Evolutionary conservation across 331 rosid species (phyloP), one percentile per base, ranked within the genome.

Genomic region (Rosa hybrid): DNA sequence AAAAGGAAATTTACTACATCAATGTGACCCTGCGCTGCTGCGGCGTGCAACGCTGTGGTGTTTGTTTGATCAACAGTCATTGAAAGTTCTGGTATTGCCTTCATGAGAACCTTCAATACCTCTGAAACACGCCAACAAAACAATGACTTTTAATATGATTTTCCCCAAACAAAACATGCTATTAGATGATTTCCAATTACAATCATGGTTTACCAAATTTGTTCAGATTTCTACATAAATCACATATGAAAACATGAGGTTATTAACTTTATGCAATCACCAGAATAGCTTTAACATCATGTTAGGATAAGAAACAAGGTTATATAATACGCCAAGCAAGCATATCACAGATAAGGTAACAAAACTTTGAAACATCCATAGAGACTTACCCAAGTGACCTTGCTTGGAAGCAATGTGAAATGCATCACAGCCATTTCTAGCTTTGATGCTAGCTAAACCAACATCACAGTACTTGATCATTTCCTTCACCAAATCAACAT

Each of bases 11-110:
- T 79, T 6, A 92, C 96, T 3, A 91, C 86, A 13, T 88, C 86
- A 65, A 75, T 75, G 72, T 89, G 92, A 12, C 97, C 97, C 86
- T 88, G 97, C 11, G 90, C 86, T 42, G 94, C 96, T 53, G 97
- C 97, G 21, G 96, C 88, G 84, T 92, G 96, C 86, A 92, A 80
- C 12, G 92, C 94, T 54, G 97, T 92, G 74, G 91, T 89, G 86
- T 92, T 92, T 62, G 94, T 50, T 77, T 44, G 77, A 87, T 91
- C 97, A 64, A 91, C 94, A 0, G 97, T 92, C 91, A 91, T 86
- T 42, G 90, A 86, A 79, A 88, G 90, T 65, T 91, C 92, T 16
- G 92, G 92, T 76, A 91, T 81, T 68, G 88, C 89, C 80, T 88
- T 94, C 77, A 80, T 77, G 64, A 92, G 87, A 53, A 89, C 85